phyloP scores from a whole-genome alignment of 139 green algal genomes.

The Asterochloris sp. region DNA sequence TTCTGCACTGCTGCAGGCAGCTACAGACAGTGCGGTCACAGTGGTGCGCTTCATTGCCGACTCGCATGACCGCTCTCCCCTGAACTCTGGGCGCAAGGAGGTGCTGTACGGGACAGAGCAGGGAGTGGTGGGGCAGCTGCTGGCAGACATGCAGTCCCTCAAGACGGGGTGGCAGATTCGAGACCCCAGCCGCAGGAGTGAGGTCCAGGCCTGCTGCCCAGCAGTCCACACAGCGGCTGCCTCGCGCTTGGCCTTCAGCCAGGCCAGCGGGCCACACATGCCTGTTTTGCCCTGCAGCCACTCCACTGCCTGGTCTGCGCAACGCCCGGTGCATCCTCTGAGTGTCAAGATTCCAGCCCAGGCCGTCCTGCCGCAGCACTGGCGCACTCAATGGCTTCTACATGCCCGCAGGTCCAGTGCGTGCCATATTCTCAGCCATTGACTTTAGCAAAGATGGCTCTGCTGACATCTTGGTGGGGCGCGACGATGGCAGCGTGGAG shows the following conservation, averaged over 20 bases:
- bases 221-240: neutral
- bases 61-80: conserved; percentile 40
- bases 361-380: neutral
- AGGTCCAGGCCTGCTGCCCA: neutral
- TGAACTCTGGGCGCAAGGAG: conserved; percentile 38
- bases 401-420: conserved; percentile 26
- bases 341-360: neutral
- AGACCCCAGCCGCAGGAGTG: conserved; percentile 29
- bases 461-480: conserved; percentile 64
- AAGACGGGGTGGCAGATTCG: conserved; percentile 49
- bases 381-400: neutral
- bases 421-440: conserved; percentile 49
- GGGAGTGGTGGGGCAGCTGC: conserved; percentile 60
- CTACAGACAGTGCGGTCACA: conserved; percentile 47
- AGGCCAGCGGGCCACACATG: neutral
- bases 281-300: neutral
- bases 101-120: conserved; percentile 67
- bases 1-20: conserved; percentile 34
- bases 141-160: conserved; percentile 46
- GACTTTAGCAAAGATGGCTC: conserved; percentile 67
- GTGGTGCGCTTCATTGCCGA: conserved; percentile 38
- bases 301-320: neutral
- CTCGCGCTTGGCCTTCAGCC: neutral
- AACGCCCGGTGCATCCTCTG: neutral
- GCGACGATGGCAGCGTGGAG: conserved; percentile 70